Base-by-base conservation (phyloP, 306 rosid genomes). In the Glycine soja region DNA sequence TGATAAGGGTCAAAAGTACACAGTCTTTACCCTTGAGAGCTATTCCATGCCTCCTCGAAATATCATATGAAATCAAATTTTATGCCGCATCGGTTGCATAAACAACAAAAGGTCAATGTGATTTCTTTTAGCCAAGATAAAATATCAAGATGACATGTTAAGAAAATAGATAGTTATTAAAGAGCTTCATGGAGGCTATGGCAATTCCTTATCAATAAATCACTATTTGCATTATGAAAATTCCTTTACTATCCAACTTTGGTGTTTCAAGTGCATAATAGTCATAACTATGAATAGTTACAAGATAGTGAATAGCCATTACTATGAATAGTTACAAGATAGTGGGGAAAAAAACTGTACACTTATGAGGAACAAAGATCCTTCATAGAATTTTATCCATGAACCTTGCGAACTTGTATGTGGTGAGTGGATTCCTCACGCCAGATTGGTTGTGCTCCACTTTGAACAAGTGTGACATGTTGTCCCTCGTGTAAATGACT, bases 371-470 rank as follows among this genome's bases (percentile, higher is more conserved):
- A 72, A 63, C 78, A 75, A 74, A 70, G 70, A 47, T 61, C 70
- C 50, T 57, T 83, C 19, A 64, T 56, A 70, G 16, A 82, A 80
- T 69, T 66, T 90, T 89, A 94, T 74, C 87, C 86, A 68, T 68
- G 89, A 82, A 95, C 92, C 87, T 85, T 58, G 13, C 99, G 97
- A 61, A 93, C 96, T 95, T 95, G 97, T 70, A 95, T 91, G 82
- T 91, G 97, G 76, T 95, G 99, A 77, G 91, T 91, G 62, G 97
- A 95, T 80, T 93, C 93, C 62, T 81, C 54, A 7, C 97, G 97
- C 99, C 99, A 95, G 75, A 95, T 95, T 80, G 97, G 96, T 78
- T 91, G 98, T 47, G 93, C 96, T 48, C 97, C 99, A 76, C 99
- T 95, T 90, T 95, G 99, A 70, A 95, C 99, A 62, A 95, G 92